Conservation (phyloP, 257 asterid species). For the Jacaranda copaia region DNA sequence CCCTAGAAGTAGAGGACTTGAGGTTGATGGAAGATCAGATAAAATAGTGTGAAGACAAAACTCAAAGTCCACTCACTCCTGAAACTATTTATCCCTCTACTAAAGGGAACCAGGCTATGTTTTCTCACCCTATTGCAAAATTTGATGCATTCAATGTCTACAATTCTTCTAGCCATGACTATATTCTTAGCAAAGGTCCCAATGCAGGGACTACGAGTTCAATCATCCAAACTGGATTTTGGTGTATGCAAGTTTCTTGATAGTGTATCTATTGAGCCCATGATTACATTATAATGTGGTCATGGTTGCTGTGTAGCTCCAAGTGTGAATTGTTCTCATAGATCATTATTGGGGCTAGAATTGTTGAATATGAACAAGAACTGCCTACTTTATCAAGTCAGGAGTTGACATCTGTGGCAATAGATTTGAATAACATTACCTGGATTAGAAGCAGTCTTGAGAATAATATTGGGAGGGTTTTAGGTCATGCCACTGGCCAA, state of each 20-base stretch:
- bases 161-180: slow-evolving; percentile 34
- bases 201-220: slow-evolving; percentile 40
- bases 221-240: slow-evolving; percentile 42
- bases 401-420: slow-evolving; percentile 80
- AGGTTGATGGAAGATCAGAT: slow-evolving; percentile 37
- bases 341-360: slow-evolving; percentile 80
- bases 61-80: slow-evolving; percentile 40
- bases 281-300: slow-evolving; percentile 78
- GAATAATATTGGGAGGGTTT: too few species aligned
- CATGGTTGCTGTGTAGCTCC: slow-evolving; percentile 74
- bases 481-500: too few species aligned
- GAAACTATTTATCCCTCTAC: neutral
- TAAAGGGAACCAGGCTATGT: slow-evolving; percentile 34
- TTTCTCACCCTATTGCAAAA: slow-evolving; percentile 73
- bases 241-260: slow-evolving; percentile 55
- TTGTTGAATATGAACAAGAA: slow-evolving; percentile 67
- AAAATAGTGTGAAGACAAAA: slow-evolving; percentile 51
- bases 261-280: too few species aligned
- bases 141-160: slow-evolving; percentile 63
- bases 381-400: slow-evolving; percentile 63
- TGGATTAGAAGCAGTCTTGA: slow-evolving; percentile 85
- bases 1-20: slow-evolving; percentile 40
- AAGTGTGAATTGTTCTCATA: slow-evolving; percentile 13
- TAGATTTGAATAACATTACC: slow-evolving; percentile 85
- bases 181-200: slow-evolving; percentile 36